phyloP scores from a whole-genome alignment of 805 yeast genomes.

The Yarrowia hollandica region DNA sequence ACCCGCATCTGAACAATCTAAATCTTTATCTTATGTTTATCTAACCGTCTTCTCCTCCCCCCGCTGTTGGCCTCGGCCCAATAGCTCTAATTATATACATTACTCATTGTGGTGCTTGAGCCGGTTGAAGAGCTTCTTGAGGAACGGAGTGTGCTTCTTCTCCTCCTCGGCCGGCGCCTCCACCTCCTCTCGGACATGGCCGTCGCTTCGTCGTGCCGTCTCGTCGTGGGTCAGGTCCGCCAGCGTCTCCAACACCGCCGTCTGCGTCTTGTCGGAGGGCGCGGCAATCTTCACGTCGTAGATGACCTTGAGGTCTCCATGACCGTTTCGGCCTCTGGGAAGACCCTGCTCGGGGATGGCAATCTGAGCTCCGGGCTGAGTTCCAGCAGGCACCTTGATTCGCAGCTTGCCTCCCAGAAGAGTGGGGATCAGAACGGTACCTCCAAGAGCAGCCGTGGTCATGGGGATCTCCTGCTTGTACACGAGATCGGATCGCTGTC shows the following conservation, averaged over 20 bases:
- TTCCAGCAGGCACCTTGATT: conserved; percentile 79
- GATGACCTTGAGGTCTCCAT: conserved; percentile 80
- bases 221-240: conserved; percentile 87
- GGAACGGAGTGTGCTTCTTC: conserved; percentile 35
- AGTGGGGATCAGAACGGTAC: conserved; percentile 86
- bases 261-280: conserved; percentile 81
- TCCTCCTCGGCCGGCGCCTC: conserved; percentile 14
- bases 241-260: conserved; percentile 85
- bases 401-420: conserved; percentile 75
- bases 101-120: conserved; percentile 38
- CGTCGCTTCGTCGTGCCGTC: conserved; percentile 65
- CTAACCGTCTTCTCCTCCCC: no score
- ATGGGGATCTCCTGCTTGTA: conserved; percentile 70
- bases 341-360: conserved; percentile 86
- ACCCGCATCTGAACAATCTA: no score
- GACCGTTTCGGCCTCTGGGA: conserved; percentile 58
- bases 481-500: conserved; percentile 66
- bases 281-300: conserved; percentile 69
- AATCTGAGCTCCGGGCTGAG: conserved; percentile 71
- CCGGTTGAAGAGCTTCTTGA: conserved; percentile 42
- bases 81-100: conserved; percentile 5
- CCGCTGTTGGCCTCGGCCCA: neutral
- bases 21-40: no score
- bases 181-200: conserved; percentile 40
- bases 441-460: conserved; percentile 97